phyloP scores from a whole-genome alignment of 371 early-diverging fungal genomes.

The Apophysomyces ossiformis region DNA sequence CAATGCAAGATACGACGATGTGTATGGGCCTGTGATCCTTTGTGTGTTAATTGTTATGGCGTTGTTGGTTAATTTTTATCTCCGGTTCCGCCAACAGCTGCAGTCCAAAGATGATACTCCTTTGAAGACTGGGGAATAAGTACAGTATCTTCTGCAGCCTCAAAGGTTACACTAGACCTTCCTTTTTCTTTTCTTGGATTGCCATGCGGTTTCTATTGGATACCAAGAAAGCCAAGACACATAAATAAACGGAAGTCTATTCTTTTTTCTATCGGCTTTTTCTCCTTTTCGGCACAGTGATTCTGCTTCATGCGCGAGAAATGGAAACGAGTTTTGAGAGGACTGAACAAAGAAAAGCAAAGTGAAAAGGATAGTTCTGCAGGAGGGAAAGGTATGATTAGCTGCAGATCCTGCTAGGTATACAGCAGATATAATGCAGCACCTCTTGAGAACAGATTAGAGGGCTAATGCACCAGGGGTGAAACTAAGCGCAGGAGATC shows the following conservation, averaged over 20 bases:
- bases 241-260: neutral
- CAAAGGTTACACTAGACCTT: neutral
- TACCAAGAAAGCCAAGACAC: neutral
- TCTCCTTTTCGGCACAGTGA: neutral
- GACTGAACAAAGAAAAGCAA: too few species aligned
- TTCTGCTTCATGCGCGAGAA: too few species aligned
- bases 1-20: conserved; percentile 61
- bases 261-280: too few species aligned
- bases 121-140: too few species aligned
- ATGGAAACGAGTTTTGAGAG: neutral
- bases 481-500: neutral
- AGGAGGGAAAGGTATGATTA: neutral
- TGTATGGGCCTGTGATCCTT: conserved; percentile 82
- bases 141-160: neutral
- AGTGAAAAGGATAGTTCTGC: neutral
- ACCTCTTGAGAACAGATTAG: conserved; percentile 3
- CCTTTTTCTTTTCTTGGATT: neutral
- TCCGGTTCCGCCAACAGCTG: conserved; percentile 19
- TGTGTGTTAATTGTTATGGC: conserved; percentile 81
- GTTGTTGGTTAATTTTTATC: conserved; percentile 36
- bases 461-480: conserved; percentile 1
- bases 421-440: neutral
- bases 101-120: too few species aligned
- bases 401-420: conserved; percentile 1
- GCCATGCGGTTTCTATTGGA: neutral